Base-by-base conservation (phyloP, 2,329 filamentous ascomycete species). In the Grosmannia huntii region DNA sequence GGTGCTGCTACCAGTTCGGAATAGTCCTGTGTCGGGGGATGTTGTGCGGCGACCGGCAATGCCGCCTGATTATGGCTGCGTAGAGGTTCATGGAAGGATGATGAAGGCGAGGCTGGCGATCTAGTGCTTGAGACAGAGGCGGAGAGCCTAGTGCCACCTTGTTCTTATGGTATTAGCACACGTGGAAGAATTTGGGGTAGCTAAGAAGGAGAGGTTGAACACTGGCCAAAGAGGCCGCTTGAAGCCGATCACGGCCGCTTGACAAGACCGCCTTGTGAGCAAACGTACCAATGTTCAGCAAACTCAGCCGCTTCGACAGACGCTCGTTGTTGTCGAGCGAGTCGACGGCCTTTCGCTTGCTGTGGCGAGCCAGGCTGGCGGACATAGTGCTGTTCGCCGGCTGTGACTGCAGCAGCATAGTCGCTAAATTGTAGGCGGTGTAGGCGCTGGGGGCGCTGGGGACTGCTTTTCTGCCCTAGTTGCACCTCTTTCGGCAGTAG, bases 291-390 rank as follows among this genome's bases (percentile, higher is more conserved):
- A 96, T 74, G 69, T 91, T 90, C 58, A 96, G 78, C 56, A 88
- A 75, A 68, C 89, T 88, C 70, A 96, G 79, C 63, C 87, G 81
- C 75, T 96, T 96, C 53, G 87, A 86, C 62, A 96, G 79, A 56
- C 90, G 85, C 72, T 95, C 82, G 63, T 81, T 83, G 66, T 81
- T 64, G 21, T 70, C 66, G n/a, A 68, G 68, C 12, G 49, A 76
- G 61, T 81, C 79, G 16, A 71, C 78, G 59, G 82, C 79, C 71
- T 84, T 85, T 65, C 83, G 73, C 72, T 85, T 86, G 66, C 76
- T 73, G 64, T 68, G 67, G 60, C 55, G 62, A 25, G 59, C 55
- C 38, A 60, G 55, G 48, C 56, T 50, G 23, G 48, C 25, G 28
- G 31, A 19, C 23, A 16, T 33, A 36, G 19, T 44, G 57, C 46